A percentile compares a stretch with the other conserved stretches of the same genome.
These are phyloP conservation scores for Amanita molliuscula DNA, from an alignment of 768 basidiomycete species.

Conservation along the genomic window DNA sequence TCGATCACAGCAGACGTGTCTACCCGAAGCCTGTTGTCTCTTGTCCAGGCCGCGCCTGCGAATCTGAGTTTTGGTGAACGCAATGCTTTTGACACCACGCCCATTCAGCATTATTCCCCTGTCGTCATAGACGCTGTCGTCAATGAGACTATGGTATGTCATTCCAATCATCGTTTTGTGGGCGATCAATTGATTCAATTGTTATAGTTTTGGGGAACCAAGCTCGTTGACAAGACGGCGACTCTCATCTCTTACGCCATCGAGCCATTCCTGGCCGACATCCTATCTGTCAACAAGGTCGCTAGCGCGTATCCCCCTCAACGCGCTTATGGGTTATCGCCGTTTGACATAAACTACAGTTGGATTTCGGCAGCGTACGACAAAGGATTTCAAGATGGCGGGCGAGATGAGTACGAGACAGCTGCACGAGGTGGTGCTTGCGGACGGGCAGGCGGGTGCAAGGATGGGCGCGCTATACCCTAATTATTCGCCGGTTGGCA, in stretches of 20 bases:
- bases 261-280: constrained; percentile 36
- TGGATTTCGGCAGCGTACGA: constrained; percentile 33
- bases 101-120: constrained; percentile 24
- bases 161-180: background rate
- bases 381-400: constrained; percentile 27
- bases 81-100: constrained; percentile 31
- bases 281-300: constrained; percentile 21
- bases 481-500: constrained; percentile 50
- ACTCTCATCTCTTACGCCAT: constrained; percentile 34
- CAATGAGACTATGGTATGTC: constrained; percentile 31
- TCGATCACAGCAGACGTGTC: constrained; percentile 24
- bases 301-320: constrained; percentile 38
- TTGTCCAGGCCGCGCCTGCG: constrained; percentile 27
- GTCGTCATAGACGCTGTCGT: constrained; percentile 27
- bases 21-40: constrained; percentile 28
- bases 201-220: constrained; percentile 34
- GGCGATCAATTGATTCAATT: background rate
- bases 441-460: constrained; percentile 27
- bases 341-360: constrained; percentile 36
- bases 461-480: constrained; percentile 35
- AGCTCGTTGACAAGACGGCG: constrained; percentile 17
- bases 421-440: constrained; percentile 27
- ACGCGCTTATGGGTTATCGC: constrained; percentile 26
- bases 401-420: constrained; percentile 25
- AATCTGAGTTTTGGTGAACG: constrained; percentile 20